Evolutionary conservation across 2,329 filamentous ascomycete species (phyloP).

Genomic region (Diaporthe sp.): DNA sequence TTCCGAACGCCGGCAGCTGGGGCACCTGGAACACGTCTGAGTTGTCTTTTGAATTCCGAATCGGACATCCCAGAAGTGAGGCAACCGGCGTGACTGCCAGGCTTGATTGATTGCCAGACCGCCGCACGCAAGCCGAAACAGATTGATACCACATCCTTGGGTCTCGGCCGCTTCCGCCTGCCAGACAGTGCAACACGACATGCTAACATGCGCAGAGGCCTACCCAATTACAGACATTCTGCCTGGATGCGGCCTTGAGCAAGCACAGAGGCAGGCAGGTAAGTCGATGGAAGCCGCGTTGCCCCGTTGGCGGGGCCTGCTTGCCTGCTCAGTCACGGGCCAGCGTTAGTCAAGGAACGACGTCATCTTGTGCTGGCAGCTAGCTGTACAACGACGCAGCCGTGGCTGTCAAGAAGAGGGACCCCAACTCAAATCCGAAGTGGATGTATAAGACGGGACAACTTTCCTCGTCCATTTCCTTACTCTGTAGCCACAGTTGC

Average conservation of each 20-base stretch:
- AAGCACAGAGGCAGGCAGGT: background rate
- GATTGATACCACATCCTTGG: background rate
- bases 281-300: conserved; percentile 27
- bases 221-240: conserved; percentile 21
- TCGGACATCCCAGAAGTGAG: conserved; percentile 28
- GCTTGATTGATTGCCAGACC: background rate
- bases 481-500: background rate
- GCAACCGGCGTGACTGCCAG: conserved; percentile 20
- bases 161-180: conserved; percentile 31
- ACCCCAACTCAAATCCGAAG: conserved; percentile 1
- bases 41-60: conserved; percentile 2
- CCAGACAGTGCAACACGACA: conserved; percentile 1
- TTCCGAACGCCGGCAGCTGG: conserved; percentile 5
- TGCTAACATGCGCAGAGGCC: background rate
- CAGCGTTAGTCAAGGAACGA: conserved; percentile 31
- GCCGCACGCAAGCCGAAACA: conserved; percentile 28
- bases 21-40: conserved; percentile 6
- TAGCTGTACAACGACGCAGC: background rate
- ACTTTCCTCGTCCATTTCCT: conserved; percentile 9
- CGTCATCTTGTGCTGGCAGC: conserved; percentile 37
- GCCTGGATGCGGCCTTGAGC: conserved; percentile 2
- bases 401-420: conserved; percentile 1
- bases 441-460: conserved; percentile 36
- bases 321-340: conserved; percentile 30
- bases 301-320: conserved; percentile 1